Evolutionary conservation across 805 yeast species (phyloP), one percentile per base, ranked within the genome.

Genomic region (Saturnispora serradocipensis): DNA sequence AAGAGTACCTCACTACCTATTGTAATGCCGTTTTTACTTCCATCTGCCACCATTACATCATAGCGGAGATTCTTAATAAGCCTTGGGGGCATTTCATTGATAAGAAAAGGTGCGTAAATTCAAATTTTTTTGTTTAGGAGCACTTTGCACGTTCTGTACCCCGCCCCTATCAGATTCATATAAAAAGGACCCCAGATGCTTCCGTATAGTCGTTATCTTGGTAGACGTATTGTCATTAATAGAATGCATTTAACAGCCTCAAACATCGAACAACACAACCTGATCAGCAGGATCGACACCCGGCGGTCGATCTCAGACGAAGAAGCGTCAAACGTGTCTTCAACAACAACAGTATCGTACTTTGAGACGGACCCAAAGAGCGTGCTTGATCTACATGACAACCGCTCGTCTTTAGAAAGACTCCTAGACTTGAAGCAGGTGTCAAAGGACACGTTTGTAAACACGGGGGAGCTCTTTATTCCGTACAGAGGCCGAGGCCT

Each of bases 401-500:
- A 46, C 11, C 18, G 47, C 5, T 56, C 58, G 2, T 46, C 55
- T 1, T 36, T 64, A 4, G 68, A 65, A 43, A 28, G 47, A 8
- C 56, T 63, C 18, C 54, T 67, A 10, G 60, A 56, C 11, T 49
- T 67, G 25, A 50, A 53, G 16, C 55, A 53, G 22, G 49, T 62
- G 3, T 58, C 56, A 4, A 30, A 44, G 11, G 59, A 65, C 46
- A 56, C 53, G 5, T 67, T 54, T 45, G 54, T 58, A 5, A 67
- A 63, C 44, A 53, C 51, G 2, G 54, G 66, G 0, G 58, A 59
- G 18, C 53, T 68, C 7, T 61, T 58, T 30, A 71, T 77, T 3
- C 81, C 81, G 2, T 69, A 68, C 5, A 75, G 78, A 0, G 84
- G 86, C 2, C 67, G 83, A 43, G 88, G 87, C 2, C 78, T 83